Conservation (phyloP, 257 asterid species). For the Solanum lycopersicoides region DNA sequence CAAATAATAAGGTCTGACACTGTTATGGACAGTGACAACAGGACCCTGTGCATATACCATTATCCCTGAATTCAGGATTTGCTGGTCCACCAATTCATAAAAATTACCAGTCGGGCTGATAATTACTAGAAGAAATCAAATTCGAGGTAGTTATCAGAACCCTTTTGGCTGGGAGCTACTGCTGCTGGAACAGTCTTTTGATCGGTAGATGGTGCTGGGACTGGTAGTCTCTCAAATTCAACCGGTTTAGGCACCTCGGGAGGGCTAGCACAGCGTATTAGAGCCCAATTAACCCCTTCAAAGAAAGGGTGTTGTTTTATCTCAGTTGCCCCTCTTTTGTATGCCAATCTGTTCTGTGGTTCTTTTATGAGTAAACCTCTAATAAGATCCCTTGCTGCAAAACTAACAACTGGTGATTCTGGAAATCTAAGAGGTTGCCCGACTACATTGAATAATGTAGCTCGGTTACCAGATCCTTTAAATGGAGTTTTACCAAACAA, state of each 20-base stretch:
- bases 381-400: slow-evolving; percentile 33
- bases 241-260: slow-evolving; percentile 34
- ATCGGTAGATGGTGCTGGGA: slow-evolving; percentile 8
- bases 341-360: slow-evolving; percentile 33
- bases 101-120: neutral
- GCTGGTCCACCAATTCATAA: neutral
- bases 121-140: slow-evolving; percentile 33
- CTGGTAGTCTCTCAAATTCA: slow-evolving; percentile 10
- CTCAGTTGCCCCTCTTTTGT: slow-evolving; percentile 37
- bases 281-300: slow-evolving; percentile 39
- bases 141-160: slow-evolving; percentile 24
- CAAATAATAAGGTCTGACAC: neutral
- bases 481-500: slow-evolving; percentile 35
- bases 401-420: slow-evolving; percentile 29
- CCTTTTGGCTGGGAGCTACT: slow-evolving; percentile 7
- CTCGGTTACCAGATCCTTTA: slow-evolving; percentile 39
- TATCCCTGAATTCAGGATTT: neutral
- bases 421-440: slow-evolving; percentile 38
- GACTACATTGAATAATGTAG: slow-evolving; percentile 31
- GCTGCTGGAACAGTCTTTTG: slow-evolving; percentile 8
- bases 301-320: slow-evolving; percentile 39
- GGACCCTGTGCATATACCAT: neutral
- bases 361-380: slow-evolving; percentile 34
- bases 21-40: neutral
- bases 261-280: slow-evolving; percentile 34